Evolutionary conservation across 805 yeast species (phyloP), one percentile per base, ranked within the genome.

Genomic region (Metschnikowia lunata): DNA sequence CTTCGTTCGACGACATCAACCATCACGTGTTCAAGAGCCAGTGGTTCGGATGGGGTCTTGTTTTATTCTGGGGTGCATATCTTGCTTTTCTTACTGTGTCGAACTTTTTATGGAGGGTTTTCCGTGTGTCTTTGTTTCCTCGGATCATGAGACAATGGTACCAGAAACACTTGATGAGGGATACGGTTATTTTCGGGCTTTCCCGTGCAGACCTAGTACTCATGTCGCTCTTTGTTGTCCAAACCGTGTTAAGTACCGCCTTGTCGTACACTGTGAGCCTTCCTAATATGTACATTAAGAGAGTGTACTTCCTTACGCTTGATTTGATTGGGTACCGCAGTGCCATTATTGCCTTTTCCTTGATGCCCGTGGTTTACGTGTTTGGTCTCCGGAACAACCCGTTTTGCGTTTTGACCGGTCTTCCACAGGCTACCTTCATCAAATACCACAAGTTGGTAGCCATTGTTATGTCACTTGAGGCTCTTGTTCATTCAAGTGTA

Each of bases 11-110:
- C 37, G 51, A 52, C 10, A 46, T 52, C 32, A 52, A 48, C 45
- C 55, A 52, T 37, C 56, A 52, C 43, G 56, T 52, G 36, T 52
- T 48, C 47, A 50, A 52, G 40, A 37, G 47, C 23, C 56, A 52
- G 42, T 52, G 56, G 56, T 45, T 50, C 18, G 56, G 56, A 9
- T 52, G 56, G 56, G 56, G 56, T 7, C 43, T 52, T 13, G 49
- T 52, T 11, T 27, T 48, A 12, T 48, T 46, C 41, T 52, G 56
- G 52, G 56, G 44, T n/a, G 44, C 48, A 7, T 39, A 33, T 23
- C 13, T 52, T 10, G 48, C 53, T n/a, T 34, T 30, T 14, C 37
- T 40, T 18, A 48, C 55, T 5, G 42, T 49, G 2, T 38, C 46
- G n/a, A 46, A 52, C 35, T 9, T 46, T n/a, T 15, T 42, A 9